Evolutionary conservation across 257 asterid species (phyloP).

Genomic region (Lantana camara): DNA sequence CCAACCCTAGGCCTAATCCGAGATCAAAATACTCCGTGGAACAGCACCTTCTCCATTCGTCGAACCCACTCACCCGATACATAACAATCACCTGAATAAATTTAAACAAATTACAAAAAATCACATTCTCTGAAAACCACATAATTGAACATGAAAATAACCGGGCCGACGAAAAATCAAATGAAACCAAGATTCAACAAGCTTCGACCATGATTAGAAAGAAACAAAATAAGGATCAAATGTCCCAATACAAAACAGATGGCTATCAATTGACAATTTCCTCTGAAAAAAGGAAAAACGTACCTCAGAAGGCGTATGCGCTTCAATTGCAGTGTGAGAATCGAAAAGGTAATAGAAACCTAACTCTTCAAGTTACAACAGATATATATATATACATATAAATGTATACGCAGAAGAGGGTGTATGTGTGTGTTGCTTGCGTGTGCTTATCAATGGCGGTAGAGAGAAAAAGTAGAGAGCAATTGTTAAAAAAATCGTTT

Average conservation of each 20-base stretch:
- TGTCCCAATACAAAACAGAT: background rate
- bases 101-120: background rate
- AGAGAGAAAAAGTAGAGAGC: conserved; percentile 22
- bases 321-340: conserved; percentile 36
- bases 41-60: conserved; percentile 29
- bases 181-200: conserved; percentile 16
- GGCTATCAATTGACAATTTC: conserved; percentile 18
- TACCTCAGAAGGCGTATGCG: conserved; percentile 38
- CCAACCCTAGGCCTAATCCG: conserved; percentile 44
- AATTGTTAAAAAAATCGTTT: conserved; percentile 24
- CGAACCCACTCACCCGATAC: conserved; percentile 42
- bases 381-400: conserved; percentile 8
- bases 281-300: conserved; percentile 17
- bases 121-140: background rate
- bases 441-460: conserved; percentile 29
- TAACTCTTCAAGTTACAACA: conserved; percentile 30
- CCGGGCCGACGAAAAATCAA: conserved; percentile 1
- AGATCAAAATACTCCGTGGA: conserved; percentile 36
- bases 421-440: conserved; percentile 20
- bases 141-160: conserved; percentile 15
- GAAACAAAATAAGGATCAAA: conserved; percentile 4
- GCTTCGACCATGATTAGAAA: conserved; percentile 5
- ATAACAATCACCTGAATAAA: conserved; percentile 65
- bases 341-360: conserved; percentile 37
- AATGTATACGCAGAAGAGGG: conserved; percentile 4